Conservation (phyloP, 306 rosid species). For the Trichosanthes truncata region DNA sequence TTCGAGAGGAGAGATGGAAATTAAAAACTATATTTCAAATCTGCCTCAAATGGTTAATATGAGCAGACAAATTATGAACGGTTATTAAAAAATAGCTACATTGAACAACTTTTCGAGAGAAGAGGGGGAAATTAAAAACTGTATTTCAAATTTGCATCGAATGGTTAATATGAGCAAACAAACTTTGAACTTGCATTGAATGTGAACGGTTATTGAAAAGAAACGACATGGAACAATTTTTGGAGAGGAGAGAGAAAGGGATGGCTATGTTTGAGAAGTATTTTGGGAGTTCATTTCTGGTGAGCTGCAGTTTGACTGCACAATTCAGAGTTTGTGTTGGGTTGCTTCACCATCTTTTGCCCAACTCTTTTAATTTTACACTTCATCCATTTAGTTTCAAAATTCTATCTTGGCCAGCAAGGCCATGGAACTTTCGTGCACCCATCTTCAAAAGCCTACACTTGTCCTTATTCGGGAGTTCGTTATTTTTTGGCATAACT, state of each 20-base stretch:
- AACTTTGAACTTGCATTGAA: too few relatives aligned
- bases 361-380: not conserved
- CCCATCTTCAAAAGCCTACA: not conserved
- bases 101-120: too few relatives aligned
- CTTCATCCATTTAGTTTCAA: not conserved
- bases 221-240: too few relatives aligned
- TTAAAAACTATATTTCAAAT: not conserved
- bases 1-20: not conserved
- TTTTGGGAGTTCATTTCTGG: conserved; percentile 27
- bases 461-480: not conserved
- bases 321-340: conserved; percentile 30
- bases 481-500: not conserved
- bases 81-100: too few relatives aligned
- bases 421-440: not conserved
- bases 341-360: conserved; percentile 59
- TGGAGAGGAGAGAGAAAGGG: not conserved
- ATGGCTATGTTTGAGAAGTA: not conserved
- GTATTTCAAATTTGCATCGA: too few relatives aligned
- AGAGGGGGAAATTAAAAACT: too few relatives aligned
- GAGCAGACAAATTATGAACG: too few relatives aligned
- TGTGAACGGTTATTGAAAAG: too few relatives aligned
- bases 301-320: conserved; percentile 67
- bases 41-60: too few relatives aligned
- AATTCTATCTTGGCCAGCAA: not conserved
- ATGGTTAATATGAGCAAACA: too few relatives aligned